Percentiles rank a stretch among this genome's conserved stretches.
These are phyloP conservation scores for Salix udensis DNA, from an alignment of 345 rosid genomes.

Conservation along the genomic window DNA sequence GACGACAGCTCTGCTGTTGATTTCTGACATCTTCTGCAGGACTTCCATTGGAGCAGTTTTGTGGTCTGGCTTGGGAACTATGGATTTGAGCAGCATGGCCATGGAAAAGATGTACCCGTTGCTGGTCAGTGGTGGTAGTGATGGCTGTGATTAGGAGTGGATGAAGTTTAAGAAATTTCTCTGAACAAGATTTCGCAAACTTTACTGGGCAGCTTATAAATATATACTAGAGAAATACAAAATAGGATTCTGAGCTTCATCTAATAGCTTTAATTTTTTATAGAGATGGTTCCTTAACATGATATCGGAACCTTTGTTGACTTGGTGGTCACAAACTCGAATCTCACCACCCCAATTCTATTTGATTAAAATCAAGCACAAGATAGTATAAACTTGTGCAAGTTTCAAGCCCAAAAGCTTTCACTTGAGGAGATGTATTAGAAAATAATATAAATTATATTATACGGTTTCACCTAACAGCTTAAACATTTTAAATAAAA, in stretches of 20 bases:
- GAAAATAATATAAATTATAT: too few relatives aligned
- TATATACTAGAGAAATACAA: conserved; percentile 39
- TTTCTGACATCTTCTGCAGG: conserved; percentile 39
- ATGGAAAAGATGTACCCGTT: conserved; percentile 12
- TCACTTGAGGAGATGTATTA: too few relatives aligned
- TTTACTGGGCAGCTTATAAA: conserved; percentile 46
- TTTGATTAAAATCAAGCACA: too few relatives aligned
- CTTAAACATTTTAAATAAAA: too few relatives aligned
- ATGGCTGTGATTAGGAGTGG: conserved; percentile 9
- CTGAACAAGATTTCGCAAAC: conserved; percentile 42
- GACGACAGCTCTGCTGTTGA: conserved; percentile 37
- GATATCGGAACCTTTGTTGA: too few relatives aligned
- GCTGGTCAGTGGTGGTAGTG: conserved; percentile 9
- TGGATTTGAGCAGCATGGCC: conserved; percentile 45
- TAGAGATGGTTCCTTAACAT: too few relatives aligned
- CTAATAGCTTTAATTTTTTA: too few relatives aligned
- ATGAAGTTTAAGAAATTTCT: conserved; percentile 31
- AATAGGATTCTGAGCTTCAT: conserved; percentile 9
- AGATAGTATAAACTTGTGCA: too few relatives aligned
- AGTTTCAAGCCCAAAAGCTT: too few relatives aligned
- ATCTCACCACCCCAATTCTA: too few relatives aligned
- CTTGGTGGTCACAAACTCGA: too few relatives aligned
- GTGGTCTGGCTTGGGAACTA: conserved; percentile 56
- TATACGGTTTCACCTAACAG: too few relatives aligned
- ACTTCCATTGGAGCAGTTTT: conserved; percentile 34